These are phyloP conservation scores for Pyrenophora teres DNA, from an alignment of 2,329 filamentous ascomycete genomes.

Conservation along the genomic window DNA sequence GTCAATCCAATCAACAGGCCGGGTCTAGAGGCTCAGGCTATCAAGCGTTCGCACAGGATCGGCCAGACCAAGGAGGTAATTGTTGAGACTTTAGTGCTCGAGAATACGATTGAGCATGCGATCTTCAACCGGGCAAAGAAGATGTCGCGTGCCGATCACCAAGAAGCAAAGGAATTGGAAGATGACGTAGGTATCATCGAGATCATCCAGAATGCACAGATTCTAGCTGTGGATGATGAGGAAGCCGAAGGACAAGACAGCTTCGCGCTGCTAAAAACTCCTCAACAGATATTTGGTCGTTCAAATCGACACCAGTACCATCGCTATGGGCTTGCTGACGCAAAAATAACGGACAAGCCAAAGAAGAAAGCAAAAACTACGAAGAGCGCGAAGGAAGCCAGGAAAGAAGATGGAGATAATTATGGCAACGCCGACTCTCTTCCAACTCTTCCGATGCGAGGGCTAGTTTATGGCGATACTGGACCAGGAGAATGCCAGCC, in stretches of 20 bases:
- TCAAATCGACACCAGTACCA: slow-evolving; percentile 37
- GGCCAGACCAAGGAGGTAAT: slow-evolving; percentile 78
- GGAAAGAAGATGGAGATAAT: not conserved
- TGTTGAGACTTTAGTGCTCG: slow-evolving; percentile 84
- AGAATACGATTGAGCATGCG: slow-evolving; percentile 80
- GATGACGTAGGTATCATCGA: slow-evolving; percentile 63
- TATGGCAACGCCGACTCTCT: not conserved
- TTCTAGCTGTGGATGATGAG: slow-evolving; percentile 50
- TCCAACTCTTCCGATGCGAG: not conserved
- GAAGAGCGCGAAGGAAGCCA: not conserved
- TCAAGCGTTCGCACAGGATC: slow-evolving; percentile 87
- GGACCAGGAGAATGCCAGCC: not conserved
- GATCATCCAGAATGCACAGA: slow-evolving; percentile 62
- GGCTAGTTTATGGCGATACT: not conserved
- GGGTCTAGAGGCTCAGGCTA: slow-evolving; percentile 83
- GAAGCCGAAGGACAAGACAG: slow-evolving; percentile 41
- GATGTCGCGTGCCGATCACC: slow-evolving; percentile 69
- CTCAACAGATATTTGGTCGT: slow-evolving; percentile 54
- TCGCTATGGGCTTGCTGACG: slow-evolving; percentile 27
- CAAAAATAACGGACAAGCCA: slow-evolving; percentile 18
- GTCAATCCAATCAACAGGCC: slow-evolving; percentile 86
- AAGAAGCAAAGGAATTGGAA: slow-evolving; percentile 60
- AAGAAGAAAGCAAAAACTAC: slow-evolving; percentile 25
- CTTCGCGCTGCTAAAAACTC: slow-evolving; percentile 49
- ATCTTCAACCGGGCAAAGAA: slow-evolving; percentile 74